phyloP scores from a whole-genome alignment of 192 early-diverging fungal species.

The Coemansia guatemalensis region DNA sequence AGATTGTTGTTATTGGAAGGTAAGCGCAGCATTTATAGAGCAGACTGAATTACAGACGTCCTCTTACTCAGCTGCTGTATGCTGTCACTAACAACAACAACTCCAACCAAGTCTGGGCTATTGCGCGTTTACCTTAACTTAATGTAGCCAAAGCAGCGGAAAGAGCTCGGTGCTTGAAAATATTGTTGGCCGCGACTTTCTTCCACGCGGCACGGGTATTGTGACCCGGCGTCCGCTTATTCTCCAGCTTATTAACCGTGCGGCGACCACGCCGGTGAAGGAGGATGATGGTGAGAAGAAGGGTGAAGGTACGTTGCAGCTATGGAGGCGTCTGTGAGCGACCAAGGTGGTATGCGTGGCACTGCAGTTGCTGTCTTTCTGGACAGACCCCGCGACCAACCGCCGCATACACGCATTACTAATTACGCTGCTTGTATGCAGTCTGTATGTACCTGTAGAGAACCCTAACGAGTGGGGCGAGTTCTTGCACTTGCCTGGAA shows the following conservation, averaged over 20 bases:
- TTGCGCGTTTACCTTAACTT: not conserved
- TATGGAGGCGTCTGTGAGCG: not conserved
- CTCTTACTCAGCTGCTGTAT: not conserved
- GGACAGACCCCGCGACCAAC: not conserved
- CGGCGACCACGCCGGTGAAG: slow-evolving; percentile 57
- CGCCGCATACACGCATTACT: slow-evolving; percentile 4
- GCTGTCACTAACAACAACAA: not conserved
- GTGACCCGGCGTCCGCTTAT: slow-evolving; percentile 95
- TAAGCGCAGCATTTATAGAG: slow-evolving; percentile 17
- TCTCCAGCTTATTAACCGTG: slow-evolving; percentile 96
- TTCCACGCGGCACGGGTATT: slow-evolving; percentile 96
- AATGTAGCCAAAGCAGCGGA: slow-evolving; percentile 76
- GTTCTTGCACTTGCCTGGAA: slow-evolving; percentile 96
- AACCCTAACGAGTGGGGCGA: slow-evolving; percentile 97
- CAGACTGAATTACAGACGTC: not conserved
- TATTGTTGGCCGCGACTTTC: slow-evolving; percentile 98
- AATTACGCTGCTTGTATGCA: slow-evolving; percentile 3
- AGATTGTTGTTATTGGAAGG: slow-evolving; percentile 82
- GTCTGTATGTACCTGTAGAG: slow-evolving; percentile 24
- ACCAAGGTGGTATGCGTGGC: not conserved
- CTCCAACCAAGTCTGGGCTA: not conserved
- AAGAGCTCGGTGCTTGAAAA: slow-evolving; percentile 99
- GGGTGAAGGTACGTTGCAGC: slow-evolving; percentile 52
- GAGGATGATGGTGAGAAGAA: slow-evolving; percentile 33
- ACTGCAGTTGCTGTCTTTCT: not conserved